Evolutionary conservation across 495 filamentous ascomycete species (phyloP), one percentile per base, ranked within the genome.

Genomic region (Lophiostoma macrostomum): DNA sequence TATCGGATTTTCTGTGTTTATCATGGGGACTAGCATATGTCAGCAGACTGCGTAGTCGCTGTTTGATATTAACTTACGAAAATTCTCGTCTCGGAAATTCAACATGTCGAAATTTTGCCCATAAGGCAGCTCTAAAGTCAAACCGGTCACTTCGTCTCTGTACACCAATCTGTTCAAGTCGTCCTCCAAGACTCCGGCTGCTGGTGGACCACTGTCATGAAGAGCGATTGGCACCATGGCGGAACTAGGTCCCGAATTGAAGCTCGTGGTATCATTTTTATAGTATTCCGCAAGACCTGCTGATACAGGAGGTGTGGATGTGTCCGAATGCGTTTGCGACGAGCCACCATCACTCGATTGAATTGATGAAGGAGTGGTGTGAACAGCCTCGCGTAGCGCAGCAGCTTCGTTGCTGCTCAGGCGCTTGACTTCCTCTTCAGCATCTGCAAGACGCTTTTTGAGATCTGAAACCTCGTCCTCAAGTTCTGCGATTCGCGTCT

Each of bases 381-480:
- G 18, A 22, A 39, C 24, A n/a, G 24, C 36, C 4, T 39, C 36
- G 5, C 36, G 5, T 22, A 39, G n/a, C 36, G 36, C 13, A n/a
- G n/a, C n/a, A 3, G 36, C 36, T 39, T 39, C 36, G 10, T 19
- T 39, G 14, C 18, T 19, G 20, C 24, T 16, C 8, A 4, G 24
- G 3, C n/a, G 14, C 18, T 39, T 39, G 8, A 19, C 14, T 13
- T 39, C 5, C 36, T 19, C 11, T 39, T 39, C 36, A 7, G 36
- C 20, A 22, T 3, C 18, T 12, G 11, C 36, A 4, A 39, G 36
- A 2, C 18, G 6, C 4, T 13, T 16, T 19, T 39, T 39, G 36
- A 39, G 36, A 39, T 22, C 36, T 3, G 36, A 4, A 22, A 39
- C 36, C n/a, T 39, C 36, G n/a, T 39, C 36, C n/a, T 39, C 36